Evolutionary conservation across 75 land plant genomes (phyloP).

Genomic region (Ceratopteris richardii): DNA sequence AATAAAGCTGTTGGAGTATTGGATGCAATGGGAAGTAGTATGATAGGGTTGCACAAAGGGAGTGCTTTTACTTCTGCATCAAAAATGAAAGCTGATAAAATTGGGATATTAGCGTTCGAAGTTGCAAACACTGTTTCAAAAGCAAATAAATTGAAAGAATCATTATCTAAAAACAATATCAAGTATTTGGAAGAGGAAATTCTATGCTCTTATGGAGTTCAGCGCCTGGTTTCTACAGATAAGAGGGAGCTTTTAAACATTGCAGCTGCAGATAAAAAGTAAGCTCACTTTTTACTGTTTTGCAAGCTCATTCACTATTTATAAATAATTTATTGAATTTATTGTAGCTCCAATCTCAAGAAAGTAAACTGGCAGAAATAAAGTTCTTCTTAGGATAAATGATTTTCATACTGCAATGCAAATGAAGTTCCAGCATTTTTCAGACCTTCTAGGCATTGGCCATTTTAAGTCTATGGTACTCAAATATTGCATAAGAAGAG

Average conservation of each 20-base stretch:
- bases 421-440: no score
- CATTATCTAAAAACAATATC: slow-evolving; percentile 60
- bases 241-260: slow-evolving; percentile 52
- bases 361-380: no score
- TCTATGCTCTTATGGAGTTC: slow-evolving; percentile 71
- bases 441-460: no score
- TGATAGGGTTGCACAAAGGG: slow-evolving; percentile 40
- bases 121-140: slow-evolving; percentile 83
- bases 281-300: no score
- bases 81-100: slow-evolving; percentile 45
- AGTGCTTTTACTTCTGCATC: slow-evolving; percentile 48
- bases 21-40: slow-evolving; percentile 73
- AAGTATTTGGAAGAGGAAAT: slow-evolving; percentile 55
- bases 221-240: slow-evolving; percentile 53
- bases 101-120: slow-evolving; percentile 73
- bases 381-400: no score
- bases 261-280: slow-evolving; percentile 86
- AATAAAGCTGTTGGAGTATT: slow-evolving; percentile 82
- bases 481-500: no score
- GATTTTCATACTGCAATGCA: no score
- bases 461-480: no score
- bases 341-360: no score
- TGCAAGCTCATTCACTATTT: no score
- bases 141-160: slow-evolving; percentile 62
- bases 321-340: no score